A percentile compares a stretch with the other conserved stretches of the same genome.
phyloP scores from a whole-genome alignment of 2,329 filamentous ascomycete species.

The Coniochaeta prunicola region DNA sequence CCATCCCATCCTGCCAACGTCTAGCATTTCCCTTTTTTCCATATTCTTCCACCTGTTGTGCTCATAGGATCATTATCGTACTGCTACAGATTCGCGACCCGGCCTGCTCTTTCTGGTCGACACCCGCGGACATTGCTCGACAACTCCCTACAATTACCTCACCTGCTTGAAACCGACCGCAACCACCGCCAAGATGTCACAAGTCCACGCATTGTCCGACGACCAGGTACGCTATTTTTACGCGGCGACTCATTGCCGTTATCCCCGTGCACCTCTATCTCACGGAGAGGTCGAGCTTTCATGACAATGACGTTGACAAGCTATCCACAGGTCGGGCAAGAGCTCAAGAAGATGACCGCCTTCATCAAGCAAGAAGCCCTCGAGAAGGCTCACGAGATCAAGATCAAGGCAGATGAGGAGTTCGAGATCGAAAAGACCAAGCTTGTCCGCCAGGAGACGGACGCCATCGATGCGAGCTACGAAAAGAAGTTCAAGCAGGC shows the following conservation, averaged over 20 bases:
- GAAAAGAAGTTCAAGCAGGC: constrained; percentile 99
- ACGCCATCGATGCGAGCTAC: constrained; percentile 85
- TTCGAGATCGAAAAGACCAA: constrained; percentile 99
- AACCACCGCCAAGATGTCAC: constrained; percentile 57
- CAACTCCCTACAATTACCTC: constrained; percentile 1
- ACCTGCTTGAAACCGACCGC: neutral
- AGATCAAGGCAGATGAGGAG: constrained; percentile 97
- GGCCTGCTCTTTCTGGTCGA: neutral
- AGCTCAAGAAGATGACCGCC: constrained; percentile 99
- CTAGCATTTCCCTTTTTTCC: neutral
- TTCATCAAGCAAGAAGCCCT: constrained; percentile 99
- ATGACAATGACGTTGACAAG: constrained; percentile 10
- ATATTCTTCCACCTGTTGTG: neutral
- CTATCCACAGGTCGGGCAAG: constrained; percentile 71
- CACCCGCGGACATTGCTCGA: neutral
- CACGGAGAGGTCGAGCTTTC: constrained; percentile 4
- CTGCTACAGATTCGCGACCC: neutral
- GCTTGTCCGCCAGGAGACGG: constrained; percentile 91
- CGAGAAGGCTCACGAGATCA: constrained; percentile 95
- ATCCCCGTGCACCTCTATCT: constrained; percentile 8
- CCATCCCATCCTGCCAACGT: neutral
- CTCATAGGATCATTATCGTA: neutral
- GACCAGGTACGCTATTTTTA: constrained; percentile 64
- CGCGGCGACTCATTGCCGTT: constrained; percentile 9
- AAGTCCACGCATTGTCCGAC: constrained; percentile 91